A percentile compares a stretch with the other conserved stretches of the same genome.
Evolutionary conservation across 768 basidiomycete genomes (phyloP).

Genomic region (Boletus rufocinnamomeus): DNA sequence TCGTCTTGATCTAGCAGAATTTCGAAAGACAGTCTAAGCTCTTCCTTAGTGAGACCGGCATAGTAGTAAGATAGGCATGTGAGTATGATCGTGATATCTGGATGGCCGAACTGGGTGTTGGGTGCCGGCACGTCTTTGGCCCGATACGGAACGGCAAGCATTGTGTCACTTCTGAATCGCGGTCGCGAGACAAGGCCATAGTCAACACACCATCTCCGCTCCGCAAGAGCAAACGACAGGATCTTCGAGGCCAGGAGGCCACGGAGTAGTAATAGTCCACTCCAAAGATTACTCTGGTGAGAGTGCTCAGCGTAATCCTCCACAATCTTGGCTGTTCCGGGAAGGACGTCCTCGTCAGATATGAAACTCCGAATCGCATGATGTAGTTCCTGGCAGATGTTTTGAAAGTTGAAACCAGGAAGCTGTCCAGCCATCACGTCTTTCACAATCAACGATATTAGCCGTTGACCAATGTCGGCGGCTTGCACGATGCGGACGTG

Average conservation of each 20-base stretch:
- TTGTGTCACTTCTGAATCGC: no score
- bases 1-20: no score
- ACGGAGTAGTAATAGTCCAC: neutral
- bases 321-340: neutral
- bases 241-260: neutral
- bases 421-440: neutral
- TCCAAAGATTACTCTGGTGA: neutral
- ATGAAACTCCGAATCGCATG: neutral
- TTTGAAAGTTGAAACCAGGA: neutral
- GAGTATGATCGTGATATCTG: no score
- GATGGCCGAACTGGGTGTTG: no score
- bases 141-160: no score
- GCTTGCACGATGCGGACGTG: neutral
- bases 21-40: no score
- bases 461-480: neutral
- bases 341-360: neutral
- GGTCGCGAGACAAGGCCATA: neutral
- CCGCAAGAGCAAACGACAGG: neutral
- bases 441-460: neutral
- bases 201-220: neutral
- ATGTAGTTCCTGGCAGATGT: neutral
- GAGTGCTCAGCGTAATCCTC: neutral
- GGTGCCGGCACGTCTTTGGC: no score
- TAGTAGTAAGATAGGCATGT: no score
- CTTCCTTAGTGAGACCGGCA: no score